Conservation (phyloP, 2,329 filamentous ascomycete species). For the Claviceps capensis region DNA sequence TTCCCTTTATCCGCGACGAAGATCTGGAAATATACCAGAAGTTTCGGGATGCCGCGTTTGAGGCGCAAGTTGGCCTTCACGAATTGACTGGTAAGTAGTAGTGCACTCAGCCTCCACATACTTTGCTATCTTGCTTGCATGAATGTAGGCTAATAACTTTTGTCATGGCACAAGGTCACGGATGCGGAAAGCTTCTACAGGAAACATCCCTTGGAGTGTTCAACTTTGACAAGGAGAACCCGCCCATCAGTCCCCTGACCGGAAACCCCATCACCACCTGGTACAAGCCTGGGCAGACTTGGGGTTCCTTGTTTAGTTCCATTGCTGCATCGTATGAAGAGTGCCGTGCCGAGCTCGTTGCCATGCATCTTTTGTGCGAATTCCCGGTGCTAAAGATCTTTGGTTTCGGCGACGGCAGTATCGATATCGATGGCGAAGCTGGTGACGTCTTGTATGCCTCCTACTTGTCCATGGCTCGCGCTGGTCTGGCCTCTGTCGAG, state of each 20-base stretch:
- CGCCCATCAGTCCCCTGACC: conserved; percentile 68
- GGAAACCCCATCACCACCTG: conserved; percentile 63
- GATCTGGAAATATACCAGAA: conserved; percentile 70
- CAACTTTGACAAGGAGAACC: conserved; percentile 79
- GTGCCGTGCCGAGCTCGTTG: conserved; percentile 85
- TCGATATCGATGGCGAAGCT: conserved; percentile 60
- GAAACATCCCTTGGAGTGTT: conserved; percentile 69
- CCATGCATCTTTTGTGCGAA: conserved; percentile 82
- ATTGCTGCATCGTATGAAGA: conserved; percentile 86
- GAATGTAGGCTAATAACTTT: conserved; percentile 6
- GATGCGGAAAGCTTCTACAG: conserved; percentile 85
- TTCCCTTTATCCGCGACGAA: conserved; percentile 72
- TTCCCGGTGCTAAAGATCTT: conserved; percentile 84
- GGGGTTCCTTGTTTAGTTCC: conserved; percentile 82
- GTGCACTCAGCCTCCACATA: not conserved
- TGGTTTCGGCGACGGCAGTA: conserved; percentile 67
- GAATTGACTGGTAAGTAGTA: conserved; percentile 48
- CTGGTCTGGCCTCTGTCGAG: conserved; percentile 78
- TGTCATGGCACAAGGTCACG: conserved; percentile 46
- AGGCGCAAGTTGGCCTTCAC: conserved; percentile 91
- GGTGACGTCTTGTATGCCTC: conserved; percentile 79
- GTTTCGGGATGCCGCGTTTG: conserved; percentile 77
- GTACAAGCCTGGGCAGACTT: conserved; percentile 93
- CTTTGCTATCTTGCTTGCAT: not conserved
- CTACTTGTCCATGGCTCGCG: conserved; percentile 87